Percentiles rank a stretch among this genome's conserved stretches.
phyloP scores from a whole-genome alignment of 2,329 filamentous ascomycete genomes.

The Cladophialophora psammophila region DNA sequence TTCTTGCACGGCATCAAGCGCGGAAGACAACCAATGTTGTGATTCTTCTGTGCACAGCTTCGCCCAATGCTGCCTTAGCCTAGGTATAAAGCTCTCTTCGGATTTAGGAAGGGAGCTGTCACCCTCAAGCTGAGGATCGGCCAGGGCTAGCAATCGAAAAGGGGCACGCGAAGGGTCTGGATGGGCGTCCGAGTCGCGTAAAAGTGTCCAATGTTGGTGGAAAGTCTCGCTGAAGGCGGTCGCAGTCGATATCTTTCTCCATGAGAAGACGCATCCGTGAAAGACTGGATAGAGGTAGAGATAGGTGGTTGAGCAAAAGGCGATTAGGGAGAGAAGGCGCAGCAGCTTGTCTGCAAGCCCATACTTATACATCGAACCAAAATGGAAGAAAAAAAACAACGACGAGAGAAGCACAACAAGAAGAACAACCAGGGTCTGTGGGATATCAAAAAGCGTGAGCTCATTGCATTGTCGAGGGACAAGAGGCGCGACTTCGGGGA shows the following conservation, averaged over 20 bases:
- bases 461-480: background rate
- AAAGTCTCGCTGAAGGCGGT: slow-evolving; percentile 47
- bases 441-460: background rate
- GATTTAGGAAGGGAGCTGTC: slow-evolving; percentile 77
- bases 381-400: slow-evolving; percentile 24
- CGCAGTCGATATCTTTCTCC: slow-evolving; percentile 48
- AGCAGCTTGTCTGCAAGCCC: slow-evolving; percentile 45
- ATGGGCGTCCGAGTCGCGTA: slow-evolving; percentile 4
- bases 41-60: slow-evolving; percentile 4
- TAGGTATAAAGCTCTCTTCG: slow-evolving; percentile 54
- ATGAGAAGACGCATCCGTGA: slow-evolving; percentile 79
- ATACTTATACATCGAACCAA: slow-evolving; percentile 33
- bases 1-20: slow-evolving; percentile 16
- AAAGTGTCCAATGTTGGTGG: slow-evolving; percentile 45
- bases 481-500: background rate
- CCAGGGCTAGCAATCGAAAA: slow-evolving; percentile 85
- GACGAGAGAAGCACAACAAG: slow-evolving; percentile 44
- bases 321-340: slow-evolving; percentile 67
- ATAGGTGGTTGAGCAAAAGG: slow-evolving; percentile 74
- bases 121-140: slow-evolving; percentile 92
- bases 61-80: slow-evolving; percentile 50
- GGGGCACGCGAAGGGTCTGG: slow-evolving; percentile 61
- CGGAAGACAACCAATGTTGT: slow-evolving; percentile 3
- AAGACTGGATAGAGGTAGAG: slow-evolving; percentile 89
- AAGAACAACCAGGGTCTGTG: slow-evolving; percentile 58